Evolutionary conservation across 768 basidiomycete genomes (phyloP).

Genomic region (Termitomyces sp.): DNA sequence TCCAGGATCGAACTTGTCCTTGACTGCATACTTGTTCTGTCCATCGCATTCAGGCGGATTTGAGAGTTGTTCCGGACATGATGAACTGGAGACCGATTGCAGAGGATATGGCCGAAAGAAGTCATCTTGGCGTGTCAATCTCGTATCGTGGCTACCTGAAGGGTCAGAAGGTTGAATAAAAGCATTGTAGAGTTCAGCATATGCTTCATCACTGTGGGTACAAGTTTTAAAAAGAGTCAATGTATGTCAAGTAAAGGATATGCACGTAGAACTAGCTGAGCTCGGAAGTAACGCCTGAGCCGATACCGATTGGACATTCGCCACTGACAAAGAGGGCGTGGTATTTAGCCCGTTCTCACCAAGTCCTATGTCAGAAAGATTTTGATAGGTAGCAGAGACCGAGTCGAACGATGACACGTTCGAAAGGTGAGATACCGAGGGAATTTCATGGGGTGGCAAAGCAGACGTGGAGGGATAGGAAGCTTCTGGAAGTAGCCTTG

Average conservation of each 20-base stretch:
- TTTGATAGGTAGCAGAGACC: background rate
- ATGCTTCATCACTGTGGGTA: background rate
- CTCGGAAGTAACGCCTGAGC: background rate
- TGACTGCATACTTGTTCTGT: background rate
- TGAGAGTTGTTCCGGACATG: background rate
- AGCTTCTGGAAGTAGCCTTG: background rate
- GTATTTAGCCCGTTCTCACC: background rate
- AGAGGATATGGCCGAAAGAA: background rate
- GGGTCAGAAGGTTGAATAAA: background rate
- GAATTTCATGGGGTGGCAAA: background rate
- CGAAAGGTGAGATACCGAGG: background rate
- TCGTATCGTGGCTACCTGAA: background rate
- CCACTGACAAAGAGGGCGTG: background rate
- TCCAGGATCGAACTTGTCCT: background rate
- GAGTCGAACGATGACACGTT: background rate
- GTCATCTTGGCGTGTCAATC: background rate
- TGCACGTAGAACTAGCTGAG: background rate
- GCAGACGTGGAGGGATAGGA: background rate
- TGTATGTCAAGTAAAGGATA: background rate
- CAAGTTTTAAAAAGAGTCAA: background rate
- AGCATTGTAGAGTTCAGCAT: background rate
- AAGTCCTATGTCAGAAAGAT: background rate
- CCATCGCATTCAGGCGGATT: background rate
- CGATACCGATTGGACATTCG: background rate
- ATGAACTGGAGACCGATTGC: background rate